phyloP scores from a whole-genome alignment of 805 yeast species.

The Millerozyma acaciae region DNA sequence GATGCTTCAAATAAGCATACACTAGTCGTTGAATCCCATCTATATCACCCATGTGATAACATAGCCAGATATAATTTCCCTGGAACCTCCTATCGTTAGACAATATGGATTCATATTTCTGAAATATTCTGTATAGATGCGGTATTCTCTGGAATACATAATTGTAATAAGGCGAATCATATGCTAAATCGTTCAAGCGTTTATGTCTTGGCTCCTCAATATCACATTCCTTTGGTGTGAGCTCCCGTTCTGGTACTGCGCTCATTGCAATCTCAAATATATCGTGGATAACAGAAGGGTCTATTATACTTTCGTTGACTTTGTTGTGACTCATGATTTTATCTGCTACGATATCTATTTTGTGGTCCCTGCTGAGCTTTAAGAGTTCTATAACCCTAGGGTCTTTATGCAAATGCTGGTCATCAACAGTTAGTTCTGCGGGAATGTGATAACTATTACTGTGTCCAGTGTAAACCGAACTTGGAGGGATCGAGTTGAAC shows the following conservation, averaged over 20 bases:
- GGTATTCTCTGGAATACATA: conserved; percentile 18
- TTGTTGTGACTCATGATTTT: conserved; percentile 1
- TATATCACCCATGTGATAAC: conserved; percentile 34
- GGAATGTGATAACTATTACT: neutral
- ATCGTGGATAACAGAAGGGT: conserved; percentile 7
- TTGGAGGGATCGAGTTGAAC: conserved; percentile 1
- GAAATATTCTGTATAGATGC: conserved; percentile 17
- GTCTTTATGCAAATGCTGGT: neutral
- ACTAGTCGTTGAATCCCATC: conserved; percentile 18
- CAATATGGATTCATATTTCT: conserved; percentile 14
- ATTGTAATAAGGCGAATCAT: conserved; percentile 9
- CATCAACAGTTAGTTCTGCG: conserved; percentile 1
- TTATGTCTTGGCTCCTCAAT: conserved; percentile 10
- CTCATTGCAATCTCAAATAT: conserved; percentile 8
- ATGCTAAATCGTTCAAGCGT: conserved; percentile 6
- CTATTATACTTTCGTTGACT: conserved; percentile 5
- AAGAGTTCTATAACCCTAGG: neutral
- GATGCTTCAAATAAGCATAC: conserved; percentile 17
- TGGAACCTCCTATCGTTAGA: conserved; percentile 13
- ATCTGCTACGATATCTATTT: conserved; percentile 4
- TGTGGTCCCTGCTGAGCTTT: neutral
- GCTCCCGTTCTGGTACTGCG: conserved; percentile 7
- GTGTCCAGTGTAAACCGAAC: conserved; percentile 1
- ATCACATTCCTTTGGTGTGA: conserved; percentile 5
- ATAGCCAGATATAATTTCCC: conserved; percentile 28